Evolutionary conservation across 2,329 filamentous ascomycete species (phyloP).

Genomic region (Polytolypa hystricis): DNA sequence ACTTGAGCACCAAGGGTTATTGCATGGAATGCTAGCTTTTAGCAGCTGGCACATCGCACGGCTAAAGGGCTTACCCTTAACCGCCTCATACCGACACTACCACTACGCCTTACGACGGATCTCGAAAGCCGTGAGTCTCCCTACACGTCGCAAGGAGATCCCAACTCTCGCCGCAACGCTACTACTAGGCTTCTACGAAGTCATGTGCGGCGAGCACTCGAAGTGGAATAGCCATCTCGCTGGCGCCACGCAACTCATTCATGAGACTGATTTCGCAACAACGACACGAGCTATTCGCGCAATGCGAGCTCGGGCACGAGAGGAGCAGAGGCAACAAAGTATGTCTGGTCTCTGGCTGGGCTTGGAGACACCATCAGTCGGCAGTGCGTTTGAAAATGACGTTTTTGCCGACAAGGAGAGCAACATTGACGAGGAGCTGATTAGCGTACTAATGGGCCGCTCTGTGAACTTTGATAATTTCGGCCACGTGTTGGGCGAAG

Average conservation of each 20-base stretch:
- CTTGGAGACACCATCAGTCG: conserved; percentile 20
- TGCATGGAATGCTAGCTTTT: conserved; percentile 83
- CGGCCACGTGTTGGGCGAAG: conserved; percentile 36
- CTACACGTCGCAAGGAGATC: conserved; percentile 58
- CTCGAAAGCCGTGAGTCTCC: conserved; percentile 60
- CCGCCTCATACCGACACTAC: conserved; percentile 83
- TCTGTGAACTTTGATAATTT: conserved; percentile 48
- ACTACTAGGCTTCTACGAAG: conserved; percentile 82
- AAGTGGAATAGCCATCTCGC: conserved; percentile 93
- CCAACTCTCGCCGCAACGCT: conserved; percentile 81
- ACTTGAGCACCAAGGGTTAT: conserved; percentile 69
- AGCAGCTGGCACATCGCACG: conserved; percentile 81
- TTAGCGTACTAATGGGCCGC: conserved; percentile 48
- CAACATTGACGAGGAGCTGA: conserved; percentile 45
- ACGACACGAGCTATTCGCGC: conserved; percentile 62
- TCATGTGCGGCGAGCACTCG: conserved; percentile 85
- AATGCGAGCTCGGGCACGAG: conserved; percentile 42
- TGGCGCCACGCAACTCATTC: conserved; percentile 69
- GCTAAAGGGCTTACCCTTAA: conserved; percentile 60
- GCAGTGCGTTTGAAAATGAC: conserved; percentile 29
- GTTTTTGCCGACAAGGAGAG: conserved; percentile 33
- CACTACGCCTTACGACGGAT: conserved; percentile 72
- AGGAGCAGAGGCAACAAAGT: conserved; percentile 21
- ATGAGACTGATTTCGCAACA: conserved; percentile 66
- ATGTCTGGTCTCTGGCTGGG: conserved; percentile 14